Evolutionary conservation across 306 rosid genomes (phyloP), one percentile per base, ranked within the genome.

Genomic region (Casuarina cunninghamiana): DNA sequence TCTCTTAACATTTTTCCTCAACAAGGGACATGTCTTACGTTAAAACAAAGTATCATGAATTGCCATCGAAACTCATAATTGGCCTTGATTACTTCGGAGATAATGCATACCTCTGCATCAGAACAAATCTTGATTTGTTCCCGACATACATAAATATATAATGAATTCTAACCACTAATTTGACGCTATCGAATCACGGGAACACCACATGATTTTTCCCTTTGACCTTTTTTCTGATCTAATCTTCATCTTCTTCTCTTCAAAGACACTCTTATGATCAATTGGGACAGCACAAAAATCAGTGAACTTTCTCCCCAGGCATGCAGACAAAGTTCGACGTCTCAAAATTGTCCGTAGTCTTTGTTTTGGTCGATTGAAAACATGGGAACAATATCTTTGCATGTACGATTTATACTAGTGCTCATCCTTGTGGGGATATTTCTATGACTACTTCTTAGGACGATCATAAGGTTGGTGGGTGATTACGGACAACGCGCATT

Each of bases 201-300:
- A 48, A 13, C 3, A 1, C 11, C 10, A 46, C 50, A 46, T 48
- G 9, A 48, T 10, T 44, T 6, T 44, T 44, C 51, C 51, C 11
- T 57, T 21, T 57, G 21, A 13, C 38, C 21, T 21, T 21, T 1
- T 0, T 9, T n/a, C 37, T n/a, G 39, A 63, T 45, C 44, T 39
- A 16, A 38, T 63, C 69, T 39, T 13, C 8, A 0, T 13, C 11
- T 5, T 1, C 2, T 63, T 39, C 7, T 16, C 19, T 43, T 35
- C 16, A 37, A 77, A 68, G 10, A 54, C n/a, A 21, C 53, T 67
- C 50, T 38, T n/a, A 7, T 21, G 15, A 26, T 26, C 72, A 42
- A 42, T 49, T 46, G 79, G 71, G 77, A 81, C 84, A 81, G 19
- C 71, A 72, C 70, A 53, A 73, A 68, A 82, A 78, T 76, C 21